Evolutionary conservation across 75 land plant genomes (phyloP), one percentile per base, ranked within the genome.

Genomic region (Larix kaempferi): DNA sequence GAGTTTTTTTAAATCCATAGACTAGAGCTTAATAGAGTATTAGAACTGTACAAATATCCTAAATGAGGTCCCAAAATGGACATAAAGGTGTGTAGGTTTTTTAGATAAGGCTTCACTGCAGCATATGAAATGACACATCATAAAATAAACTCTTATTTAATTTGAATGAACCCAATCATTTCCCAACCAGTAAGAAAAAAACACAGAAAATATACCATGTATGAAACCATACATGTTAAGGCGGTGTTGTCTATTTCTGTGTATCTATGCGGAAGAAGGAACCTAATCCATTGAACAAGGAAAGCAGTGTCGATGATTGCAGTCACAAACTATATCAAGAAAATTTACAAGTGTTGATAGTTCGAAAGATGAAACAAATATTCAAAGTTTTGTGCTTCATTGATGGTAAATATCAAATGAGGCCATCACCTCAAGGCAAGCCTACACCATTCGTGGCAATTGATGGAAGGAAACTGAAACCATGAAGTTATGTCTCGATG

Each of bases 1-100:
- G 52, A 91, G 80, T 85, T 92, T 94, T 83, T 94, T 94, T 78
- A 92, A 80, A 11, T 92, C 98, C 98, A 94, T 66, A 94, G 57
- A 11, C 98, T 94, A 56, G 94, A 92, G 75, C 90, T 94, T 76
- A 94, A 92, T 72, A 94, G 77, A 57, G 92, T 84, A 79, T 94
- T 94, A 67, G 92, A 88, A 81, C 98, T 90, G 78, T 94, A 94
- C 58, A 92, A 73, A 74, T 92, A 94, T 15, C 98, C 98, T 73
- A 94, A 73, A 74, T 94, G 98, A 62, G 98, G 98, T 15, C 98
- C 98, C 74, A 94, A 92, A 17, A 94, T 44, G 6, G 98, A 94
- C 69, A 94, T 65, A 75, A 86, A 94, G 41, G 98, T 92, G 74
- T 92, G 64, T n/a, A 94, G 78, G 78, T 82, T 82, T 57, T 88